Conservation (phyloP, 306 rosid species). For the Psophocarpus tetragonolobus region DNA sequence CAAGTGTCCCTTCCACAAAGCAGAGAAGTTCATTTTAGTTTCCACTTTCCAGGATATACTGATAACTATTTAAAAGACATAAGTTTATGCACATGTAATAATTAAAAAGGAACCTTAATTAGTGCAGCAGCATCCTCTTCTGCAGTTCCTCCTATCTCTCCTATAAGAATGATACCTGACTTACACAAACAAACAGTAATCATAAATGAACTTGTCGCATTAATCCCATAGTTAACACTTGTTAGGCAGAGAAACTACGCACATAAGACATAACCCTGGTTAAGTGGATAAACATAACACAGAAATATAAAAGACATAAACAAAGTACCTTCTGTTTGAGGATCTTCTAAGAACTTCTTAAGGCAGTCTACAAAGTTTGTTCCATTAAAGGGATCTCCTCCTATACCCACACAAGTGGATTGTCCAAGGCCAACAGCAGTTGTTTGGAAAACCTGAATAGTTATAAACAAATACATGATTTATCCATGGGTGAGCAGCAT, state of each 20-base stretch:
- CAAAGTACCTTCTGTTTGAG: conserved; percentile 88
- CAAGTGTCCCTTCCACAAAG: neutral
- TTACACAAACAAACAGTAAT: conserved; percentile 24
- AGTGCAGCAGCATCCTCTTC: conserved; percentile 99
- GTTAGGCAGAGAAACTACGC: conserved; percentile 24
- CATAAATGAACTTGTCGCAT: conserved; percentile 4
- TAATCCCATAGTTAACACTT: conserved; percentile 11
- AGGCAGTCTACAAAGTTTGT: conserved; percentile 98
- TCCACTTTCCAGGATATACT: neutral
- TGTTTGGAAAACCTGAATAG: conserved; percentile 89
- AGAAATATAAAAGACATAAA: neutral
- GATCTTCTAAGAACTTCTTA: conserved; percentile 75
- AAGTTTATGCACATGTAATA: neutral
- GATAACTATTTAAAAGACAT: neutral
- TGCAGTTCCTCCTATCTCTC: conserved; percentile 99
- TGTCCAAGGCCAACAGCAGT: conserved; percentile 99
- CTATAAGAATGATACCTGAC: conserved; percentile 88
- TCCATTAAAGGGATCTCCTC: conserved; percentile 99
- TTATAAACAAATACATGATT: conserved; percentile 14
- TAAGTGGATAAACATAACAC: conserved; percentile 5
- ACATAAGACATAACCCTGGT: neutral
- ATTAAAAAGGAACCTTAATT: conserved; percentile 70
- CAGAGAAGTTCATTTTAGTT: neutral
- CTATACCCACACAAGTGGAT: conserved; percentile 98
- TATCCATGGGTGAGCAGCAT: conserved; percentile 28